A percentile compares a stretch with the other conserved stretches of the same genome.
Evolutionary conservation across 495 filamentous ascomycete species (phyloP).

Genomic region (Saxophila tyrrhenica): DNA sequence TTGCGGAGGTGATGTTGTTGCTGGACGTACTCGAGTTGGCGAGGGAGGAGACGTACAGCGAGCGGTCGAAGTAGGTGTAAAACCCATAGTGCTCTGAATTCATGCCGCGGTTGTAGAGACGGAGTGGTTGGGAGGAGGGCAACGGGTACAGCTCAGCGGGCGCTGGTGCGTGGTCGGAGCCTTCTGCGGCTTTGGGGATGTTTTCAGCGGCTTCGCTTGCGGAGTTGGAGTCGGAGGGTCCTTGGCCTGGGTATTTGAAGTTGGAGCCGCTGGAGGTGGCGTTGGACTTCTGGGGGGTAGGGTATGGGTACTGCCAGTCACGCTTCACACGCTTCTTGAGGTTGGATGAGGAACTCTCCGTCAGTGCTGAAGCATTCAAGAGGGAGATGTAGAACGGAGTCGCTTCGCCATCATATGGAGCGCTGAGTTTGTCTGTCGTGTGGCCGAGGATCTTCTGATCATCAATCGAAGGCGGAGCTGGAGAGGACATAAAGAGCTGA

Average conservation of each 20-base stretch:
- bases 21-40: background rate
- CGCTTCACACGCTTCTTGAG: conserved; percentile 8
- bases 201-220: conserved; percentile 13
- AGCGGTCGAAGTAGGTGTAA: conserved; percentile 83
- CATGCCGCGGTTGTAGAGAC: conserved; percentile 71
- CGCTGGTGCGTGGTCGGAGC: conserved; percentile 58
- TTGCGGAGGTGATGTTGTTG: conserved; percentile 25
- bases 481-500: conserved; percentile 43
- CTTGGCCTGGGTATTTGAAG: conserved; percentile 16
- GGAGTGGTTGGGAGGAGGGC: conserved; percentile 63
- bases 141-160: conserved; percentile 58
- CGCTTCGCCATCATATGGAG: conserved; percentile 50
- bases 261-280: conserved; percentile 4
- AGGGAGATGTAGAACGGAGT: conserved; percentile 58
- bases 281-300: background rate
- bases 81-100: conserved; percentile 84
- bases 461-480: conserved; percentile 49
- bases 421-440: conserved; percentile 59
- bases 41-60: conserved; percentile 59
- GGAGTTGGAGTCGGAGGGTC: conserved; percentile 39
- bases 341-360: too few species aligned
- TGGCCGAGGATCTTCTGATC: conserved; percentile 74
- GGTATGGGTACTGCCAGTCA: conserved; percentile 7
- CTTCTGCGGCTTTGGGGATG: conserved; percentile 31
- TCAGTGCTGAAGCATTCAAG: conserved; percentile 13